Evolutionary conservation across 352 stramenopile genomes (phyloP).

Genomic region (Globisporangium camurandrum): DNA sequence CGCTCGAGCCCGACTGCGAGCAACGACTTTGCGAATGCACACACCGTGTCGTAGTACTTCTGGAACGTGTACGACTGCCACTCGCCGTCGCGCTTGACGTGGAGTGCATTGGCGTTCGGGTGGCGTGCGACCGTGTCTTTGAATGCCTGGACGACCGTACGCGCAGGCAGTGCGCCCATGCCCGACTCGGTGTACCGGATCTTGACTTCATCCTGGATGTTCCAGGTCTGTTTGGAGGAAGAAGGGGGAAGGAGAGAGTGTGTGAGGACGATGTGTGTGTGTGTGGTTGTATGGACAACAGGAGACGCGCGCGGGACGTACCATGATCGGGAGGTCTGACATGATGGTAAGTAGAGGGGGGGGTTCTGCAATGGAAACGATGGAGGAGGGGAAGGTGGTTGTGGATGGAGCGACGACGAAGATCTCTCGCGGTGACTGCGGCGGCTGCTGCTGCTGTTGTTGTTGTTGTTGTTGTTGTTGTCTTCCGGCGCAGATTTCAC

Average conservation of each 20-base stretch:
- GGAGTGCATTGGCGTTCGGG: slow-evolving; percentile 44
- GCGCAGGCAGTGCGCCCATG: slow-evolving; percentile 27
- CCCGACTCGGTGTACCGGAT: slow-evolving; percentile 54
- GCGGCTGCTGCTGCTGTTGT: too few species aligned
- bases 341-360: too few species aligned
- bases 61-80: slow-evolving; percentile 67
- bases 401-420: too few species aligned
- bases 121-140: slow-evolving; percentile 47
- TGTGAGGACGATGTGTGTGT: too few species aligned
- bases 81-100: slow-evolving; percentile 65
- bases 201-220: slow-evolving; percentile 81
- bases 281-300: too few species aligned
- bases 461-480: too few species aligned
- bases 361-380: too few species aligned
- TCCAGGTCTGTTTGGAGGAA: slow-evolving; percentile 53
- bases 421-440: too few species aligned
- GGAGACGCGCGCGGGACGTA: too few species aligned
- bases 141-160: slow-evolving; percentile 54
- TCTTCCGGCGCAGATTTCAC: slow-evolving; percentile 36
- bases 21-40: slow-evolving; percentile 74
- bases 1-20: slow-evolving; percentile 58
- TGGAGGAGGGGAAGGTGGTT: too few species aligned
- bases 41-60: slow-evolving; percentile 73
- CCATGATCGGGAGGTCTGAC: too few species aligned
- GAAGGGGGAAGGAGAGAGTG: not conserved